Percentiles rank a stretch among this genome's conserved stretches.
Evolutionary conservation across 129 eudicot species (phyloP).

Genomic region (Artemisia tridentata): DNA sequence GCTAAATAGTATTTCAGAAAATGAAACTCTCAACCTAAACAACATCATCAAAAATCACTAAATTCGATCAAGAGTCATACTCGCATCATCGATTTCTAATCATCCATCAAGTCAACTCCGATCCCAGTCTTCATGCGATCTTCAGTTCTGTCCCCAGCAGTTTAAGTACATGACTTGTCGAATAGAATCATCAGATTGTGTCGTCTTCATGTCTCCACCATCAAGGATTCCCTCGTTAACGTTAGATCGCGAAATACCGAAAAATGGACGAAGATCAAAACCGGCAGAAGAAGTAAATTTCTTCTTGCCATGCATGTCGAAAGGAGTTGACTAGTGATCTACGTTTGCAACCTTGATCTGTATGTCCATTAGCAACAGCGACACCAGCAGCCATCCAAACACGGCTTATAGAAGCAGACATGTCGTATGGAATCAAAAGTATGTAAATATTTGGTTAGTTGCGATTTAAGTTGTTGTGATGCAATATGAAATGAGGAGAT

Average conservation of each 20-base stretch:
- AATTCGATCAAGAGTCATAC: no score
- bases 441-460: not conserved
- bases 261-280: not conserved
- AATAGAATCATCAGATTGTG: slow-evolving; percentile 35
- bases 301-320: not conserved
- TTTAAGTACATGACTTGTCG: slow-evolving; percentile 45
- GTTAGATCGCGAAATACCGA: not conserved
- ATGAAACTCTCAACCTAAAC: no score
- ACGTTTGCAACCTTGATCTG: not conserved
- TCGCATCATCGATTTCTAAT: no score
- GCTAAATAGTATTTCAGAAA: no score
- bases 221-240: not conserved
- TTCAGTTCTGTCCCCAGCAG: slow-evolving; percentile 34
- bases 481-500: not conserved
- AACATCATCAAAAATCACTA: no score
- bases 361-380: not conserved
- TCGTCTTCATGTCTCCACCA: not conserved
- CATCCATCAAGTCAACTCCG: no score
- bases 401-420: not conserved
- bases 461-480: not conserved
- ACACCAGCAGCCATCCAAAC: slow-evolving; percentile 7
- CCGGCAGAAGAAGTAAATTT: not conserved
- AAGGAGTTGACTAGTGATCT: not conserved
- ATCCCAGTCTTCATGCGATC: no score
- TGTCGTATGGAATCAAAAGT: not conserved